These are phyloP conservation scores for Rhynchospora breviuscula DNA, from an alignment of 176 grass and related monocot genomes.

Conservation along the genomic window DNA sequence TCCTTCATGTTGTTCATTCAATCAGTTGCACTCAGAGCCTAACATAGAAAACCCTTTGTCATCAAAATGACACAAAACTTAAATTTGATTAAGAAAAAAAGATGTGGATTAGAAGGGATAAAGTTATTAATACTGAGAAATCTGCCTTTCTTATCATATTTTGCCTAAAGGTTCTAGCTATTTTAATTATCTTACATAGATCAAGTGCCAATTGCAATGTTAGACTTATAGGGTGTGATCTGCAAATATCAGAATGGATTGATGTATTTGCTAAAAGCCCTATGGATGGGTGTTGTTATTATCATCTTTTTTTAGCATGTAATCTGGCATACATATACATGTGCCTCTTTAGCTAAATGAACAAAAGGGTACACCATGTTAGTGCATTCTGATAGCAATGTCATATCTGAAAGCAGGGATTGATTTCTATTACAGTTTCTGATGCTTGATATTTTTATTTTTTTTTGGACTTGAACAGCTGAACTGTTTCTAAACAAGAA, in stretches of 20 bases:
- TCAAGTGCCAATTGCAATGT: not conserved
- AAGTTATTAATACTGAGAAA: not conserved
- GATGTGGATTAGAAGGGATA: not conserved
- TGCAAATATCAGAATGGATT: not conserved
- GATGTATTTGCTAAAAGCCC: not conserved
- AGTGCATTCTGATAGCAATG: not conserved
- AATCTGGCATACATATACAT: not conserved
- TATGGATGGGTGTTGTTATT: not conserved
- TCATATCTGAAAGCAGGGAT: not conserved
- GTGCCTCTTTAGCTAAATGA: not conserved
- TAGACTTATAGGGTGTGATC: not conserved
- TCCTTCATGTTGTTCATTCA: not conserved
- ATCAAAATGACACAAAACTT: not conserved
- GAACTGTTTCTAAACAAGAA: constrained; percentile 48
- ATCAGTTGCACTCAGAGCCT: not conserved
- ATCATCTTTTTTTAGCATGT: not conserved
- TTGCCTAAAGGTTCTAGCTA: not conserved
- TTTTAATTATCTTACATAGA: not conserved
- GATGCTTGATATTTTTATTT: not conserved
- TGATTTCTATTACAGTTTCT: not conserved
- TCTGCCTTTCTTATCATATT: not conserved
- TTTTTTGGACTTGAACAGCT: constrained; percentile 35
- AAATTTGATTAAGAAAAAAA: not conserved
- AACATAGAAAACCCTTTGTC: not conserved
- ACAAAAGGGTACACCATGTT: not conserved